Base-by-base conservation (phyloP, 202 grass and related monocot species). In the Musa balbisiana region DNA sequence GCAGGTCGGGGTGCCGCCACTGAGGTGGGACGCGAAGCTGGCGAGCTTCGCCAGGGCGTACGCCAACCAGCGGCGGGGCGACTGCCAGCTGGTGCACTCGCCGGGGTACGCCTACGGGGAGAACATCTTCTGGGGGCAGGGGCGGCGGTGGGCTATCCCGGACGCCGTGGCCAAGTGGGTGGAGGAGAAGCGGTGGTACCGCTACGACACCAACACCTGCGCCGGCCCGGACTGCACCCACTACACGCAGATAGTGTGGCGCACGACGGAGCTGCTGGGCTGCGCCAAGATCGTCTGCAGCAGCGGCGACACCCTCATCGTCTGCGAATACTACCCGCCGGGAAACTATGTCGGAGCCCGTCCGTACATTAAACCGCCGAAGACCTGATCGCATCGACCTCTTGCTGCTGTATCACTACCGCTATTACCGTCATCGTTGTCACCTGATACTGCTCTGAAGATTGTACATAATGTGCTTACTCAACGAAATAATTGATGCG, bases 61-160 rank as follows among this genome's bases (percentile, higher is more conserved):
- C 56, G 92, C 92, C 15, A 54, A 89, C 53, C 49, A 80, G 55
- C 78, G 89, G 50, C 86, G 87, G 67, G 81, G 87, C 8, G 92
- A 96, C 83, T 96, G 92, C 83, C 75, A 85, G 25, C 87, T 96
- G 84, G 83, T 74, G 73, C 92, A 96, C 82, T 96, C 92, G 62
- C 55, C 74, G 50, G 89, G 92, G 17, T 88, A 88, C 67, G 27
- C 20, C 3, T 96, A 96, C 81, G 92, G 92, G 27, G 92, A 96
- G 87, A 96, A 96, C 83, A 78, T 96, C 19, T 96, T 96, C 85
- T 96, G 92, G 92, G 92, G 92, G 51, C 89, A 87, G 77, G 87
- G 92, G 52, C 49, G 29, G 0, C 87, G 87, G 0, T 89, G 89
- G 92, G 19, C 78, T 13, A 84, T 87, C 0, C 50, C 79, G 81